phyloP scores from a whole-genome alignment of 2,329 filamentous ascomycete genomes.

The Ophiosphaerella korrae region DNA sequence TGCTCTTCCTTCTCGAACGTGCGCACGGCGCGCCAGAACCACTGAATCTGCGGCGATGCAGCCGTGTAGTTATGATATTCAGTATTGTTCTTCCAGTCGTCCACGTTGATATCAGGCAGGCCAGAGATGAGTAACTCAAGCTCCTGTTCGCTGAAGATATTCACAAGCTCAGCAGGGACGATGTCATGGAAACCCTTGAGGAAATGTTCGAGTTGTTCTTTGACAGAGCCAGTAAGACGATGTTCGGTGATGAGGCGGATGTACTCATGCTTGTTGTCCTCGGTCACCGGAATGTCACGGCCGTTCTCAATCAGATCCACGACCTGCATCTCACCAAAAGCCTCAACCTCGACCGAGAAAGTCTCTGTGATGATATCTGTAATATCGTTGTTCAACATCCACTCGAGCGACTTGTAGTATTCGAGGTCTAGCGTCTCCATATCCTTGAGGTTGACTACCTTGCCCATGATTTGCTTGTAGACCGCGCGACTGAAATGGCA shows the following conservation, averaged over 20 bases:
- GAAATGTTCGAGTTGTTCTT: slow-evolving; percentile 93
- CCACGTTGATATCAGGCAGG: slow-evolving; percentile 93
- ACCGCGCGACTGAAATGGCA: slow-evolving; percentile 99
- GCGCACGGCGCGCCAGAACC: slow-evolving; percentile 98
- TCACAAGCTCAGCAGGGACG: slow-evolving; percentile 89
- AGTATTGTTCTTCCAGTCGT: slow-evolving; percentile 99
- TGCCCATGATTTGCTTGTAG: slow-evolving; percentile 96
- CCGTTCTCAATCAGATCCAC: slow-evolving; percentile 88
- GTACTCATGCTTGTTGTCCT: slow-evolving; percentile 99
- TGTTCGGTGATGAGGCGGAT: slow-evolving; percentile 94
- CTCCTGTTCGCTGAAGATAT: slow-evolving; percentile 99
- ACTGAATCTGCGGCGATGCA: slow-evolving; percentile 95
- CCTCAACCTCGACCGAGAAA: slow-evolving; percentile 91
- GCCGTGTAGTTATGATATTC: slow-evolving; percentile 98
- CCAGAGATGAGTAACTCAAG: slow-evolving; percentile 95
- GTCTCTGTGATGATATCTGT: slow-evolving; percentile 97
- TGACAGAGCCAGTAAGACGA: slow-evolving; percentile 86
- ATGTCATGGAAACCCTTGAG: slow-evolving; percentile 97
- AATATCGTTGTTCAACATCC: slow-evolving; percentile 99
- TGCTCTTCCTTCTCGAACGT: slow-evolving; percentile 99
- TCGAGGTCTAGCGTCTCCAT: slow-evolving; percentile 99
- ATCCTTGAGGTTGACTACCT: slow-evolving; percentile 95
- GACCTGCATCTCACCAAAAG: slow-evolving; percentile 86
- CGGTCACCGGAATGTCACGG: slow-evolving; percentile 89
- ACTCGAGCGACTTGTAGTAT: slow-evolving; percentile 97